phyloP scores from a whole-genome alignment of 2,329 filamentous ascomycete species.

The Teratosphaeria pseudoeucalypti region DNA sequence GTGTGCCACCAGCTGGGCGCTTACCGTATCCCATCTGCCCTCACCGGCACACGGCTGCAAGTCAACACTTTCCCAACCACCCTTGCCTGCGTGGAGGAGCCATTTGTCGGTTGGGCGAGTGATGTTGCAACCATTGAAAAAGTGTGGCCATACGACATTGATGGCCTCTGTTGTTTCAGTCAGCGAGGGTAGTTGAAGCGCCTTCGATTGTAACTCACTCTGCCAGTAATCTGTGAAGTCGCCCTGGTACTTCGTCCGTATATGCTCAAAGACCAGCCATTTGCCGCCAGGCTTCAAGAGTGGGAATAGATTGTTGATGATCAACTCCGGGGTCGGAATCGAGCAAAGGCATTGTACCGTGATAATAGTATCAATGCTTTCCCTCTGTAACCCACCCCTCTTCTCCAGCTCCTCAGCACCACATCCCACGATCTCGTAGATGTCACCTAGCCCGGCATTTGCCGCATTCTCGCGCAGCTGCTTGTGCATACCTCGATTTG shows the following conservation, averaged over 20 bases:
- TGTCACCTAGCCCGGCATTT: slow-evolving; percentile 43
- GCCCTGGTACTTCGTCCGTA: slow-evolving; percentile 29
- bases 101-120: slow-evolving; percentile 27
- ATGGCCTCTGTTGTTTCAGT: slow-evolving; percentile 14
- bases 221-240: slow-evolving; percentile 27
- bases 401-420: slow-evolving; percentile 49
- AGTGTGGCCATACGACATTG: slow-evolving; percentile 26
- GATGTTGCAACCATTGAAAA: slow-evolving; percentile 27
- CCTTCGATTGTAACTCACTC: slow-evolving; percentile 13
- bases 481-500: slow-evolving; percentile 45
- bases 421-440: slow-evolving; percentile 53
- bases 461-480: slow-evolving; percentile 38
- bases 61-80: slow-evolving; percentile 24
- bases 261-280: slow-evolving; percentile 56
- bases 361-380: slow-evolving; percentile 48
- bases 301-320: slow-evolving; percentile 46
- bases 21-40: slow-evolving; percentile 22
- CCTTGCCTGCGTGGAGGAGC: slow-evolving; percentile 22
- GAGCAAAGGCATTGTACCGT: slow-evolving; percentile 53
- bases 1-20: not conserved
- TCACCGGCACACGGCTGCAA: slow-evolving; percentile 21
- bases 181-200: not conserved
- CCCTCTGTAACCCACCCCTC: slow-evolving; percentile 38
- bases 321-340: slow-evolving; percentile 49
- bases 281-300: slow-evolving; percentile 51